Evolutionary conservation across 306 rosid species (phyloP).

Genomic region (Crotalaria pallida): DNA sequence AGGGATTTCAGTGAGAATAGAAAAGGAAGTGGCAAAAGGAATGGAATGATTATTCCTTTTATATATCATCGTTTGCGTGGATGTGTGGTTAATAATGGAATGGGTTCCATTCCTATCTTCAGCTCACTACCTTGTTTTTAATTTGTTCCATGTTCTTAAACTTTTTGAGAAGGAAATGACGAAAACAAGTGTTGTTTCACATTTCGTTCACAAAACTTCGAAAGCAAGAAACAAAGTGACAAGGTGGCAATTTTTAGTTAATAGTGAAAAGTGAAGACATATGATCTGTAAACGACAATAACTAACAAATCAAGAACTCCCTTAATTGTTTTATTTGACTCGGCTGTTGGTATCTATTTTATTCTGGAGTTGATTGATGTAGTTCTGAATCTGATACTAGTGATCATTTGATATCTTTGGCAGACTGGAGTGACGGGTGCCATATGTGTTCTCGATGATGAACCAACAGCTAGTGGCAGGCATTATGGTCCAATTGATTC

Average conservation of each 20-base stretch:
- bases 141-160: background rate
- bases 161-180: background rate
- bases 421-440: constrained; percentile 94
- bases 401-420: constrained; percentile 28
- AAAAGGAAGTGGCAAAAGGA: background rate
- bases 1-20: background rate
- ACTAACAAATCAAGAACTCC: background rate
- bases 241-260: background rate
- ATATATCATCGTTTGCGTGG: background rate
- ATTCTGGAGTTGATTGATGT: background rate
- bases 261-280: background rate
- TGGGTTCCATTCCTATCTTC: background rate
- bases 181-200: background rate
- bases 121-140: background rate
- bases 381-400: constrained; percentile 46
- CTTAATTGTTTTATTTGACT: background rate
- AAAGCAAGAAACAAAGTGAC: background rate
- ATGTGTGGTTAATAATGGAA: background rate
- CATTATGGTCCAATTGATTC: constrained; percentile 80
- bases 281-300: background rate
- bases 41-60: constrained; percentile 1
- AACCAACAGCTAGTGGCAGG: constrained; percentile 86
- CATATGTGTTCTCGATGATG: constrained; percentile 90
- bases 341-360: background rate
- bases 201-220: background rate